A percentile compares a stretch with the other conserved stretches of the same genome.
These are phyloP conservation scores for Talaromyces marneffei DNA, from an alignment of 2,329 filamentous ascomycete species.

Conservation along the genomic window DNA sequence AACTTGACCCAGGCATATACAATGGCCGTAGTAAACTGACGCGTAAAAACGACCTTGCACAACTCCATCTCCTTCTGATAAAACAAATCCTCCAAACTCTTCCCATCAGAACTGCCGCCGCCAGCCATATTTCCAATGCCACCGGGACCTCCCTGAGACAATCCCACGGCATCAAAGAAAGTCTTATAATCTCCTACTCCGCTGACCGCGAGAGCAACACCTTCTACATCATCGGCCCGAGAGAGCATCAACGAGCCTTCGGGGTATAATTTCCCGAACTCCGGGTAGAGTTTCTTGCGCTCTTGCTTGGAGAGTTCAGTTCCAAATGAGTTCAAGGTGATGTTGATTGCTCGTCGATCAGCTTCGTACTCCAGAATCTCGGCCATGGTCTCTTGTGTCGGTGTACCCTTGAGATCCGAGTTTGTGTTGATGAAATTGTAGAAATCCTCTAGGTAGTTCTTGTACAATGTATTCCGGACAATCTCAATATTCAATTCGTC, in stretches of 20 bases:
- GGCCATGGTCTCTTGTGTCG: conserved; percentile 89
- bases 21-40: conserved; percentile 90
- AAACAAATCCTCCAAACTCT: conserved; percentile 93
- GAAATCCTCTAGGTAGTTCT: conserved; percentile 99
- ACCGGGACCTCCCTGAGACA: conserved; percentile 66
- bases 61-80: conserved; percentile 99
- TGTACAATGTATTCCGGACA: conserved; percentile 95
- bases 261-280: conserved; percentile 83
- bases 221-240: conserved; percentile 88
- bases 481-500: conserved; percentile 99
- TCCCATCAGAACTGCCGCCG: conserved; percentile 71
- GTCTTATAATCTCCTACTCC: conserved; percentile 88
- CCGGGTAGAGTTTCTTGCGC: conserved; percentile 92
- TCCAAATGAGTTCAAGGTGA: conserved; percentile 96
- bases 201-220: conserved; percentile 87
- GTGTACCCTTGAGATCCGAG: conserved; percentile 77
- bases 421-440: conserved; percentile 89
- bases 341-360: conserved; percentile 94
- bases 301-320: conserved; percentile 92
- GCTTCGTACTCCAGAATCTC: conserved; percentile 96
- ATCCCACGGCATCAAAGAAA: conserved; percentile 88
- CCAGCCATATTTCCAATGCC: conserved; percentile 80
- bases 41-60: conserved; percentile 87
- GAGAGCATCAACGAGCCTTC: conserved; percentile 94
- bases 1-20: conserved; percentile 98